Base-by-base conservation (phyloP, 176 grass and related monocot genomes). In the Hyparrhenia diplandra region DNA sequence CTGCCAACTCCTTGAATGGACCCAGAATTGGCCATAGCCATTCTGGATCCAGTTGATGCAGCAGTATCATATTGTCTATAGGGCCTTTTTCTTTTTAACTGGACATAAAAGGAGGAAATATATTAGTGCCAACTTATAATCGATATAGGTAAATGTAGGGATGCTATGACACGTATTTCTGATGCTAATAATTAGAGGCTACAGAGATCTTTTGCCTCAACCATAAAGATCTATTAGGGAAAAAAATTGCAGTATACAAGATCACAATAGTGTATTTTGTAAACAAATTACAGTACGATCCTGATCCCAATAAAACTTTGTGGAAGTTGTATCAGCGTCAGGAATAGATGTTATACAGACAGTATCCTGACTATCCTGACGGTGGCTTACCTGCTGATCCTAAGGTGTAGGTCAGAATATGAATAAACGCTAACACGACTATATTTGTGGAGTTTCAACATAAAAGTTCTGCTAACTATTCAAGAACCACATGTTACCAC, bases 21-120 rank as follows among this genome's bases (percentile, higher is more conserved):
- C 20, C 83, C 83, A 72, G 93, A 87, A 64, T 83, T 90, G 28
- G 55, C 83, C 36, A 77, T 82, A 64, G 61, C 80, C 49, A 64
- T n/a, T n/a, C n/a, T n/a, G n/a, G n/a, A 85, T 76, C 88, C 90
- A 40, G 64, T 84, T 71, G 93, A 90, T 64, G 89, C 89, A 70
- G 69, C 65, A 39, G 70, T 45, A 80, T 79, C 80, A 36, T 75
- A 90, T 71, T 87, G 89, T 77, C 90, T 83, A 77, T 58, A 86
- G 13, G 42, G 79, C 65, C 69, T 21, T 82, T 95, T 99, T 71
- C 86, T 77, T 84, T 90, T 93, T 52, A 95, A 54, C 96, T 99
- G 51, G 35, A 76, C 40, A 66, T 30, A 77, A 77, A 76, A 81
- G 13, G 66, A 70, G 45, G 12, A 25, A 72, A 42, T 10, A 2